Evolutionary conservation across 78 protist species (phyloP).

Genomic region (Dictyostelium intermedium): DNA sequence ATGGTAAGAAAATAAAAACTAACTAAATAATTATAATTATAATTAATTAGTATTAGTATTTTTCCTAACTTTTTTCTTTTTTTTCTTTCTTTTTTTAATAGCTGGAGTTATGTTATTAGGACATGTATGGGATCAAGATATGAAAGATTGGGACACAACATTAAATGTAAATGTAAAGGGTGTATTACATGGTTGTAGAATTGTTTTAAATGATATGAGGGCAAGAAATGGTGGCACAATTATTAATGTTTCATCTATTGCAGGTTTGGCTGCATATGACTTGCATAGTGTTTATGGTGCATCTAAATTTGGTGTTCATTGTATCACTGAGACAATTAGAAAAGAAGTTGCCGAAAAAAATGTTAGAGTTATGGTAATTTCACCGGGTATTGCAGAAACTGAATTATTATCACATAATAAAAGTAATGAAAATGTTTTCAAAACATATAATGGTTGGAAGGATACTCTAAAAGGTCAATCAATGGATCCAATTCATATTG

Average conservation of each 20-base stretch:
- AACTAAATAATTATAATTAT: too few relatives aligned
- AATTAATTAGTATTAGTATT: too few relatives aligned
- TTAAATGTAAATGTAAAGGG: constrained; percentile 62
- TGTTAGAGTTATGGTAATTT: constrained; percentile 27
- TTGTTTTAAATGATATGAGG: constrained; percentile 43
- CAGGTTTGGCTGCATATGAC: constrained; percentile 44
- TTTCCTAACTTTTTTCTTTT: too few relatives aligned
- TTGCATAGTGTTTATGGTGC: constrained; percentile 56
- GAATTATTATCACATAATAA: constrained; percentile 44
- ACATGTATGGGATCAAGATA: constrained; percentile 33
- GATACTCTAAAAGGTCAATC: constrained; percentile 8
- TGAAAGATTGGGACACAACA: constrained; percentile 26
- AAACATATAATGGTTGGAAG: constrained; percentile 34
- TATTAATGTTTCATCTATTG: constrained; percentile 52
- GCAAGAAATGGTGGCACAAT: constrained; percentile 56
- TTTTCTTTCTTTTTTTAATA: not conserved
- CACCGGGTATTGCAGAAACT: constrained; percentile 65
- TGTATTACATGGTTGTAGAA: constrained; percentile 36
- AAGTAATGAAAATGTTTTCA: not conserved
- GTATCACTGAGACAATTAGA: constrained; percentile 38
- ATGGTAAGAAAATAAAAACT: too few relatives aligned
- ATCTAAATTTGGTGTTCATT: constrained; percentile 61
- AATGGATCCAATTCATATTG: constrained; percentile 27
- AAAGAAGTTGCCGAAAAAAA: constrained; percentile 27
- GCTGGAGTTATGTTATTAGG: constrained; percentile 71